Percentiles rank a stretch among this genome's conserved stretches.
Evolutionary conservation across 2,329 filamentous ascomycete species (phyloP).

Genomic region (Colletotrichum viniferum): DNA sequence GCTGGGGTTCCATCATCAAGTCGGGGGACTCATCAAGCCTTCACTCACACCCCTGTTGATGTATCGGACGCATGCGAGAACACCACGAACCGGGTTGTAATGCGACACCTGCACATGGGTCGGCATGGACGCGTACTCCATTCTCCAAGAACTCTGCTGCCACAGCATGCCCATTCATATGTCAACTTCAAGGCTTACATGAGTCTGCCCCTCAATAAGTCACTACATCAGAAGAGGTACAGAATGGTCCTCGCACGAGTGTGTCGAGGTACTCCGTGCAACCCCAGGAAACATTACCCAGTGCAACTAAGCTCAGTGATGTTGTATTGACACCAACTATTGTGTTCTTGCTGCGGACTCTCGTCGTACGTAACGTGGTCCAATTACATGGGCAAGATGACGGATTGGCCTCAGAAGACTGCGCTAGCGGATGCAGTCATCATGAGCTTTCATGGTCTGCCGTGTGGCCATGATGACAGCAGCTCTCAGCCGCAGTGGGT

Average conservation of each 20-base stretch:
- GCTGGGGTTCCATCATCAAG: neutral
- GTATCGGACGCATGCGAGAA: neutral
- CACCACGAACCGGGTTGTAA: neutral
- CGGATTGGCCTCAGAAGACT: neutral
- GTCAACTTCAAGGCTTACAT: neutral
- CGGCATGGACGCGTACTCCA: rapidly evolving
- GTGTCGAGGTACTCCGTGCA: neutral
- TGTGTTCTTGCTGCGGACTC: neutral
- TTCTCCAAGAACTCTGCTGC: rapidly evolving
- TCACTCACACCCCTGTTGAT: neutral
- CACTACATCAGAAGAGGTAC: neutral
- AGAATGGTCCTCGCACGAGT: rapidly evolving
- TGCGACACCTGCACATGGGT: neutral
- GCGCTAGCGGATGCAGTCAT: neutral
- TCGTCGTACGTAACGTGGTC: neutral
- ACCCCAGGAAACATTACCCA: rapidly evolving
- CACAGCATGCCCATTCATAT: rapidly evolving
- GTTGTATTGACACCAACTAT: neutral
- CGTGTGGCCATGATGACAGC: neutral
- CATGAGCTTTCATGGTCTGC: neutral
- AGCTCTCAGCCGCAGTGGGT: neutral
- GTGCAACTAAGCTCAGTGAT: neutral
- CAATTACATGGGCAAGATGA: neutral
- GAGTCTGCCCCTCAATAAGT: rapidly evolving
- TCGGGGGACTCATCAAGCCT: rapidly evolving